Evolutionary conservation across 2,329 filamentous ascomycete species (phyloP), one percentile per base, ranked within the genome.

Genomic region (Fusarium abutilonis): DNA sequence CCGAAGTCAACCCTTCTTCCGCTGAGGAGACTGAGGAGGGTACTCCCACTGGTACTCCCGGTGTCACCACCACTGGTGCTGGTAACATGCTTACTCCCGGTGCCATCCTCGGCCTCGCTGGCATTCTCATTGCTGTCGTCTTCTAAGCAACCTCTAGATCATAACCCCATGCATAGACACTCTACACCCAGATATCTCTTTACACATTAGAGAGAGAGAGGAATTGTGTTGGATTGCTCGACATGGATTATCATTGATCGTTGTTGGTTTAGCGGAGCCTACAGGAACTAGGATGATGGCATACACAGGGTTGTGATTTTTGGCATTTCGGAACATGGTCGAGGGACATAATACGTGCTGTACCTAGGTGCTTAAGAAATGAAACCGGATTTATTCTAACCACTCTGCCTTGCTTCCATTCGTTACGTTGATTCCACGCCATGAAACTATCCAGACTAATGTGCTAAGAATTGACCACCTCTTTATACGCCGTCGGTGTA

Each of bases 61-160:
- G 69, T 8, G 70, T 72, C 36, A 70, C 71, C 26, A 65, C 73
- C 23, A 75, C 73, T 10, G 74, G 70, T n/a, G 74, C 70, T 21
- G 73, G 68, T 28, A 56, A 63, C n/a, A 59, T 64, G 32, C 59
- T 66, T 39, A 41, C 64, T 43, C 63, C 69, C 6, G 64, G 60
- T n/a, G 64, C 67, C 4, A 51, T 62, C 35, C 46, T 75, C 29
- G 73, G 69, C 38, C 46, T 67, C 26, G 72, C 60, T 21, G 67
- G 64, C 62, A 51, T 76, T 45, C 59, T 70, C 36, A 54, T 68
- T 38, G 70, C 64, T 29, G 56, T 60, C 38, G 48, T 74, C 55
- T 52, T 74, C 46, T 76, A 67, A 69, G 31, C 17, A 62, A 14
- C 41, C 29, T 47, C 44, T 41, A 36, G 39, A 46, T 48, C 58